phyloP scores from a whole-genome alignment of 192 early-diverging fungal genomes.

The Obelidium mucronatum region DNA sequence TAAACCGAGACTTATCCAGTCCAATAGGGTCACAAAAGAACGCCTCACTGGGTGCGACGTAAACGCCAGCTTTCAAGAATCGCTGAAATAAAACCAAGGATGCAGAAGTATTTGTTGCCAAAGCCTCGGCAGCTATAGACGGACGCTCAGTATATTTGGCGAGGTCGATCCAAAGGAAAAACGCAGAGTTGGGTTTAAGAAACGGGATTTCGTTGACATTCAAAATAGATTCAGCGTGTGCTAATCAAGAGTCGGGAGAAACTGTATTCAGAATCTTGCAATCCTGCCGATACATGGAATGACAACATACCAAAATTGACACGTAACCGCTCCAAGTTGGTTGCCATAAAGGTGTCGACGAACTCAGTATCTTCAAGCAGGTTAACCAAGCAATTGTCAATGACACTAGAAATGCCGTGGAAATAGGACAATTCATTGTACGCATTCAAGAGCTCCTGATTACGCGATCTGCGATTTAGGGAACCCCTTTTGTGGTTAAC shows the following conservation, averaged over 20 bases:
- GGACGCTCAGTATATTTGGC: constrained; percentile 37
- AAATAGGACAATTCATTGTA: constrained; percentile 49
- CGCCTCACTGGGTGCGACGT: constrained; percentile 70
- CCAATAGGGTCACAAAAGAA: constrained; percentile 56
- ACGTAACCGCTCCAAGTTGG: constrained; percentile 64
- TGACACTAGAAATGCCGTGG: constrained; percentile 64
- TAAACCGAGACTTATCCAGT: neutral
- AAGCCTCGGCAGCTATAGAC: constrained; percentile 22
- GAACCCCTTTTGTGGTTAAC: neutral
- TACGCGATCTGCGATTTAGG: constrained; percentile 15
- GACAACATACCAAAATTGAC: constrained; percentile 52
- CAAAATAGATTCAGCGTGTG: neutral
- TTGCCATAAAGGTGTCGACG: constrained; percentile 64
- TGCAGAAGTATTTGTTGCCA: neutral
- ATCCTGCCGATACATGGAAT: no score
- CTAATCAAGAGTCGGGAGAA: constrained; percentile 33
- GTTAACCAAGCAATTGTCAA: constrained; percentile 62
- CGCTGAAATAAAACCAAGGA: constrained; percentile 56
- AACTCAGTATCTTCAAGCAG: constrained; percentile 65
- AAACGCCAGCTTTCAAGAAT: constrained; percentile 59
- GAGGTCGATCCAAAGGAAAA: constrained; percentile 77
- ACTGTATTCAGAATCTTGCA: neutral
- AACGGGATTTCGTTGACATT: constrained; percentile 54
- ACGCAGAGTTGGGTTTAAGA: constrained; percentile 70
- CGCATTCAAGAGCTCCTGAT: constrained; percentile 22